Conservation (phyloP, 805 yeast species). For the Candida andamanensis region DNA sequence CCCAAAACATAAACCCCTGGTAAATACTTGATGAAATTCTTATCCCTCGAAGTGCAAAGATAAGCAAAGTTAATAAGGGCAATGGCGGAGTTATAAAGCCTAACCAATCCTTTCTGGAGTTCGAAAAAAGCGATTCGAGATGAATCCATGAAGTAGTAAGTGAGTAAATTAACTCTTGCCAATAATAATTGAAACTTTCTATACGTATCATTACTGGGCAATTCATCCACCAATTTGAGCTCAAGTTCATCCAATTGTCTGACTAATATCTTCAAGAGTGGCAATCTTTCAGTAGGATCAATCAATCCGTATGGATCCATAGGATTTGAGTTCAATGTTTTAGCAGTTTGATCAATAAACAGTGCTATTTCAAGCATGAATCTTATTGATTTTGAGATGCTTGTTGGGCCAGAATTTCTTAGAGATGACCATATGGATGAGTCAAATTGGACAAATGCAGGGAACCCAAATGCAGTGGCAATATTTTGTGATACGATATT, state of each 20-base stretch:
- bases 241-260: conserved; percentile 77
- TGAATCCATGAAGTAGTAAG: conserved; percentile 76
- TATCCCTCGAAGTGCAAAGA: conserved; percentile 53
- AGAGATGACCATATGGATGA: conserved; percentile 55
- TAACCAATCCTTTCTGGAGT: conserved; percentile 65
- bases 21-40: conserved; percentile 63
- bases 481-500: conserved; percentile 85
- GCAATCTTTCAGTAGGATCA: conserved; percentile 65
- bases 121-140: conserved; percentile 50
- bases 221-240: conserved; percentile 39
- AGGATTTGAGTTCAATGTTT: conserved; percentile 67
- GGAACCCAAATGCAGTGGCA: conserved; percentile 91
- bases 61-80: conserved; percentile 65
- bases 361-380: conserved; percentile 80
- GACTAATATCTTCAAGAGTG: conserved; percentile 65
- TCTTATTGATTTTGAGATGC: conserved; percentile 55
- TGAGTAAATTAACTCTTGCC: conserved; percentile 74
- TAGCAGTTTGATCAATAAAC: conserved; percentile 81
- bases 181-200: conserved; percentile 65
- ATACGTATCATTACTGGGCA: conserved; percentile 49
- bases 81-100: conserved; percentile 75
- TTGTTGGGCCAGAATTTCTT: conserved; percentile 39
- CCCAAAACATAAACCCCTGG: conserved; percentile 80
- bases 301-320: conserved; percentile 62
- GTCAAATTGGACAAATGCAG: conserved; percentile 85